Percentiles rank a stretch among this genome's conserved stretches.
Conservation (phyloP, 2,329 filamentous ascomycete species). For the Coniochaeta pulveracea region DNA sequence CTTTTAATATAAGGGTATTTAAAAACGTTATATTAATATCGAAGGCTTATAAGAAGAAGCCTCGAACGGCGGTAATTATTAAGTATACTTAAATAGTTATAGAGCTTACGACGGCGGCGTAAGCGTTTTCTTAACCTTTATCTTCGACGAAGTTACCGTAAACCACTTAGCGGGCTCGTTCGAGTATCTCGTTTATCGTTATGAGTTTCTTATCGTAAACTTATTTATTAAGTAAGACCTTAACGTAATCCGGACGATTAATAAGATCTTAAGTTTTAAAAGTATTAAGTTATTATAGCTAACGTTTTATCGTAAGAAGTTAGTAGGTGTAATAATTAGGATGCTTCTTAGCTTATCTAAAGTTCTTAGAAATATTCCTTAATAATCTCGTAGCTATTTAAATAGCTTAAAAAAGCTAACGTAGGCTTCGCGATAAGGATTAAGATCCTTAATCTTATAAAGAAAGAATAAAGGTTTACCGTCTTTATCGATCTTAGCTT, state of each 20-base stretch:
- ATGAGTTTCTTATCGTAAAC: not conserved
- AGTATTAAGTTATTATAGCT: not conserved
- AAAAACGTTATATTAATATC: too few relatives aligned
- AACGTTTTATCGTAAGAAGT: not conserved
- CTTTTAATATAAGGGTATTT: too few relatives aligned
- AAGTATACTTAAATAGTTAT: too few relatives aligned
- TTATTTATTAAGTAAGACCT: not conserved
- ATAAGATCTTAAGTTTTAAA: not conserved
- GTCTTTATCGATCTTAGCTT: not conserved
- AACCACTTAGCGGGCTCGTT: not conserved
- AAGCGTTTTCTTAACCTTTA: too few relatives aligned
- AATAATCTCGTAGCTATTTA: not conserved
- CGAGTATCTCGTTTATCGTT: not conserved
- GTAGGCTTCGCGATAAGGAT: not conserved
- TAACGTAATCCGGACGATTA: not conserved
- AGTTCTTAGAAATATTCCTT: not conserved
- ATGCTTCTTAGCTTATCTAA: not conserved
- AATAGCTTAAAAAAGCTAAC: not conserved
- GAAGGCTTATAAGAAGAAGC: too few relatives aligned
- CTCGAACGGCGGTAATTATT: too few relatives aligned
- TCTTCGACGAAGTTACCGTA: too few relatives aligned
- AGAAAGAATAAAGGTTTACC: not conserved
- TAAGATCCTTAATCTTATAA: not conserved
- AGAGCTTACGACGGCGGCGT: too few relatives aligned
- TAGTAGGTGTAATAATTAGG: not conserved